Base-by-base conservation (phyloP, 768 basidiomycete genomes). In the Boletus vinaceobasis region DNA sequence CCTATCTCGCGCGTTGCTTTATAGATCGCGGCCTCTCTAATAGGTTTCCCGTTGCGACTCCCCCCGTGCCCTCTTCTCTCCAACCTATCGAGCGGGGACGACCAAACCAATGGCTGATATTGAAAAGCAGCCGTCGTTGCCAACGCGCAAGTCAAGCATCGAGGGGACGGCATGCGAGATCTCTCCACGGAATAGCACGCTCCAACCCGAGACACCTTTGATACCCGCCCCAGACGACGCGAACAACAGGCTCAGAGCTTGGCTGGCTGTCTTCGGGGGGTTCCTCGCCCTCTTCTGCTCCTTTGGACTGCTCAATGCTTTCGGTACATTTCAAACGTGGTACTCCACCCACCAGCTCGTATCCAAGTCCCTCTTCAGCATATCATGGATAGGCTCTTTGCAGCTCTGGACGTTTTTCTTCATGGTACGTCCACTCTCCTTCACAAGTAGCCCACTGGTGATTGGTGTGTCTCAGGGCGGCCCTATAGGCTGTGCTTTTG, bases 361-460 rank as follows among this genome's bases (percentile, higher is more conserved):
- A 17, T 65, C 75, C 58, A 58, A 77, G 35, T 69, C 81, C 14
- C 71, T 82, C 14, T 83, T 81, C 36, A 78, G 75, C 23, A 84
- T 88, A 57, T 83, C 86, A 3, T 87, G 86, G 82, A 86, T 88
- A 58, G 86, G 86, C 6, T 83, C 84, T 2, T 57, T 87, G 43
- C 87, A 88, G 61, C 71, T 88, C 4, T 87, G 81, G 77, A 70
- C 80, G 19, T 85, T 88, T 66, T 88, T 87, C 73, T 79, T 85
- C 60, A 82, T 83, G 54, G 86, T 87, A 65, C 45, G 83, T 61
- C 31, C 33, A 48, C 48, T 46, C 52, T 40, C 36, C 26, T 31
- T 29, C 13, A 11, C 11, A 8, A 45, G 7, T 10, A 19, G 31
- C 26, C 2, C 26, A 35, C 57, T 53, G 7, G 43, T 58, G 47